A percentile compares a stretch with the other conserved stretches of the same genome.
These are phyloP conservation scores for Atkinsonella texensis DNA, from an alignment of 2,329 filamentous ascomycete genomes.

Conservation along the genomic window DNA sequence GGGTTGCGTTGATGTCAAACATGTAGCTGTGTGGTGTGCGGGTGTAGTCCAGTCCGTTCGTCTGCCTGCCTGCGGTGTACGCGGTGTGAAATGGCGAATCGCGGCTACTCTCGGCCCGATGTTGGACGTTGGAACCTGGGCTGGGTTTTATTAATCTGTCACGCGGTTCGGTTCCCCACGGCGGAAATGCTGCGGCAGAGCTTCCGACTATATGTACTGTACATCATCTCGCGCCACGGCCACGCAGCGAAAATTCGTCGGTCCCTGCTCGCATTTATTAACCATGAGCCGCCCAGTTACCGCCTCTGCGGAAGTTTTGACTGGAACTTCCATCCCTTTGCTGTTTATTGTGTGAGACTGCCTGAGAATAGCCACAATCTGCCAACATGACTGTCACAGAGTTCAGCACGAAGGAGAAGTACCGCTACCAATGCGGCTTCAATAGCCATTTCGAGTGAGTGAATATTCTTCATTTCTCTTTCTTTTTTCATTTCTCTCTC, in stretches of 20 bases:
- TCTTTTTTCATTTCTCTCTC: too few relatives aligned
- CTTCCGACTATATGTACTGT: slow-evolving; percentile 2
- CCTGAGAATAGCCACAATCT: not conserved
- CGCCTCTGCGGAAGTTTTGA: not conserved
- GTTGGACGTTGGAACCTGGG: not conserved
- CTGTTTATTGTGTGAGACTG: not conserved
- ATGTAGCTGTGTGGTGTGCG: too few relatives aligned
- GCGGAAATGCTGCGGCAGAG: slow-evolving; percentile 4
- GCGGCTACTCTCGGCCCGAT: slow-evolving; percentile 7
- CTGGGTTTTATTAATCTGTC: too few relatives aligned
- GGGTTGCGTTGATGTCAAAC: too few relatives aligned
- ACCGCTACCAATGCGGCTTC: slow-evolving; percentile 71
- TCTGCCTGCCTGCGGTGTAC: too few relatives aligned
- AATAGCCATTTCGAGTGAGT: slow-evolving; percentile 63
- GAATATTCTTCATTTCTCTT: not conserved
- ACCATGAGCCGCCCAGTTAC: not conserved
- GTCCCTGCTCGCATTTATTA: not conserved
- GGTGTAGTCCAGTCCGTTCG: too few relatives aligned
- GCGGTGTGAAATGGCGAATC: not conserved
- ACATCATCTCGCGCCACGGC: not conserved
- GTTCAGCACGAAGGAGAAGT: slow-evolving; percentile 42
- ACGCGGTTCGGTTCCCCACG: slow-evolving; percentile 2
- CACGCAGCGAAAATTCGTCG: not conserved
- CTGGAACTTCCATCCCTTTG: not conserved
- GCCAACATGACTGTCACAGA: slow-evolving; percentile 36